Percentiles rank a stretch among this genome's conserved stretches.
These are phyloP conservation scores for Ceratocystis harringtonii DNA, from an alignment of 2,329 filamentous ascomycete genomes.

Conservation along the genomic window DNA sequence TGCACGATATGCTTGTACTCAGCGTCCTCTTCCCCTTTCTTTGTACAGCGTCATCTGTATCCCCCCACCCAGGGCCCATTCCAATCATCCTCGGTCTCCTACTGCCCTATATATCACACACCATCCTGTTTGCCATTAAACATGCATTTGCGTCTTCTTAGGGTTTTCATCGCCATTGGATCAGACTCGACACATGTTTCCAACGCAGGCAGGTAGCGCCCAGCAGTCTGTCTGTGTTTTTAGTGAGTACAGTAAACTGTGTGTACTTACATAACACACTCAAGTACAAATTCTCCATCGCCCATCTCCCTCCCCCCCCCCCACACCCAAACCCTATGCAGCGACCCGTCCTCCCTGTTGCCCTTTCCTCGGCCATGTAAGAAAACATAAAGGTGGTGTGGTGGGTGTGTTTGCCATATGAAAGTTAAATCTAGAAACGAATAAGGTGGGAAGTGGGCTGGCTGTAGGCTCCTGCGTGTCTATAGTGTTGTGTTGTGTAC, in stretches of 20 bases:
- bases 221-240: no score
- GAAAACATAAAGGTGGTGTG: background rate
- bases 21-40: background rate
- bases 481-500: background rate
- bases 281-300: background rate
- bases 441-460: background rate
- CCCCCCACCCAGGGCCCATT: background rate
- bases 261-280: background rate
- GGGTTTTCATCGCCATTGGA: background rate
- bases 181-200: background rate
- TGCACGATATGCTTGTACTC: background rate
- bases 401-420: background rate
- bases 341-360: background rate
- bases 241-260: background rate
- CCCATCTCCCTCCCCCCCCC: background rate
- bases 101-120: background rate
- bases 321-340: background rate
- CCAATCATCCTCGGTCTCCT: no score
- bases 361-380: background rate
- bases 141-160: background rate
- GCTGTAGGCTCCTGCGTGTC: background rate
- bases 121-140: background rate
- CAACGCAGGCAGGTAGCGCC: no score
- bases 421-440: background rate
- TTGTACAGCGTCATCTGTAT: background rate